Evolutionary conservation across 768 basidiomycete genomes (phyloP), one percentile per base, ranked within the genome.

Genomic region (Naganishia onofrii): DNA sequence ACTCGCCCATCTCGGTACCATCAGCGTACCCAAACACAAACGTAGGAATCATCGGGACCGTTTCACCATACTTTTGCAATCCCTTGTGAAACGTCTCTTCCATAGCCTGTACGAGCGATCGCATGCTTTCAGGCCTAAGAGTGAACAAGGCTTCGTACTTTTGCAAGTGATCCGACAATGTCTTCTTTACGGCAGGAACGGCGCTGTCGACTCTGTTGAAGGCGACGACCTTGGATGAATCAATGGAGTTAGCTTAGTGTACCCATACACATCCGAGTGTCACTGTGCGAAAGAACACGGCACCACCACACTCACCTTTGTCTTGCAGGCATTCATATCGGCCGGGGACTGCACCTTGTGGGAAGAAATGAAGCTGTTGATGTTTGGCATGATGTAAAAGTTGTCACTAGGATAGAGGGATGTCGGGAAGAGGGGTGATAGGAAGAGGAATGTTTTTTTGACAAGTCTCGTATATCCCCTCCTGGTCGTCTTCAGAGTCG

Each of bases 21-120:
- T 88, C 87, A 7, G 96, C 96, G 90, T 93, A 98, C 28, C 81
- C 82, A 60, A 98, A 97, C 57, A 98, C 96, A 80, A 84, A 99
- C 0, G 96, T 94, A 3, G 96, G 96, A 64, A 98, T 77, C 78
- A 79, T 79, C 29, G 78, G 78, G 71, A 98, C 93, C 42, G 90
- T 84, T 83, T 97, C 91, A 26, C 87, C 86, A 31, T 85, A 84
- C 81, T 94, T 89, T 74, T 89, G 84, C 60, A 99, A 83, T 17
- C 96, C 96, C 29, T 86, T 82, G 76, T 96, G 93, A 28, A 99
- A 85, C 0, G 90, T 88, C 57, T 97, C 94, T 79, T 92, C 88
- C 84, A 99, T 93, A 0, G 94, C 90, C 78, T 96, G 92, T 26
- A 94, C 93, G 77, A 98, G 96, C 87, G 94, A 95, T 60, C 75